A percentile compares a stretch with the other conserved stretches of the same genome.
phyloP scores from a whole-genome alignment of 345 rosid genomes.

The Rhodamnia rubescens region DNA sequence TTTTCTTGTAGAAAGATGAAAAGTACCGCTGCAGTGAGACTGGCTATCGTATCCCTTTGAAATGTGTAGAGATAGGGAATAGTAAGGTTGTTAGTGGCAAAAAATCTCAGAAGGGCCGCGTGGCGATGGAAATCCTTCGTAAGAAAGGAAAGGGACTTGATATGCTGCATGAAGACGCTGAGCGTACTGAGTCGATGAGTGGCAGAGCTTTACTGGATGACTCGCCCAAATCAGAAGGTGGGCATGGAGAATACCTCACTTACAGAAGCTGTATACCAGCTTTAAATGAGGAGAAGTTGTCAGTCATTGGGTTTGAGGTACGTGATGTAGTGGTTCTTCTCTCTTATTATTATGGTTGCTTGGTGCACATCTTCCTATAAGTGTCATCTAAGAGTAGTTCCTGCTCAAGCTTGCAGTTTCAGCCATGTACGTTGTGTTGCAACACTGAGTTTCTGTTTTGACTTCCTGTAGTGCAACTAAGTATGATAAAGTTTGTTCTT shows the following conservation, averaged over 20 bases:
- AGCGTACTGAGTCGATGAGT: slow-evolving; percentile 1
- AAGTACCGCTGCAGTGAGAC: slow-evolving; percentile 93
- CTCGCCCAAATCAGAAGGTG: slow-evolving; percentile 17
- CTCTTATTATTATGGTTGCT: not conserved
- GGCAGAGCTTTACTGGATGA: slow-evolving; percentile 41
- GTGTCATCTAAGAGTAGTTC: not conserved
- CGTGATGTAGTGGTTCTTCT: not conserved
- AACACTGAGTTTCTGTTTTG: not conserved
- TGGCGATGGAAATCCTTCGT: slow-evolving; percentile 15
- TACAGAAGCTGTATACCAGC: slow-evolving; percentile 83
- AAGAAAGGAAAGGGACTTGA: not conserved
- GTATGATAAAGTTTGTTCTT: not conserved
- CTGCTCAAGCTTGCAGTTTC: not conserved
- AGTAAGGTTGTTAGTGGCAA: slow-evolving; percentile 7
- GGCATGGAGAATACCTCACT: slow-evolving; percentile 46
- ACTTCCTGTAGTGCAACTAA: not conserved
- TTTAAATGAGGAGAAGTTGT: slow-evolving; percentile 55
- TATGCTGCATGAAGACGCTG: not conserved
- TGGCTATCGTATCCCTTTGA: slow-evolving; percentile 79
- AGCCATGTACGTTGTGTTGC: not conserved
- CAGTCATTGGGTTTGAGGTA: slow-evolving; percentile 90
- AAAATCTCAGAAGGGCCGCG: slow-evolving; percentile 24
- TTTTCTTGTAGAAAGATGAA: slow-evolving; percentile 38
- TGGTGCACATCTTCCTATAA: not conserved
- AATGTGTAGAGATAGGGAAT: slow-evolving; percentile 42